A percentile compares a stretch with the other conserved stretches of the same genome.
phyloP scores from a whole-genome alignment of 2,329 filamentous ascomycete species.

The Ophiocordyceps camponoti-floridani region DNA sequence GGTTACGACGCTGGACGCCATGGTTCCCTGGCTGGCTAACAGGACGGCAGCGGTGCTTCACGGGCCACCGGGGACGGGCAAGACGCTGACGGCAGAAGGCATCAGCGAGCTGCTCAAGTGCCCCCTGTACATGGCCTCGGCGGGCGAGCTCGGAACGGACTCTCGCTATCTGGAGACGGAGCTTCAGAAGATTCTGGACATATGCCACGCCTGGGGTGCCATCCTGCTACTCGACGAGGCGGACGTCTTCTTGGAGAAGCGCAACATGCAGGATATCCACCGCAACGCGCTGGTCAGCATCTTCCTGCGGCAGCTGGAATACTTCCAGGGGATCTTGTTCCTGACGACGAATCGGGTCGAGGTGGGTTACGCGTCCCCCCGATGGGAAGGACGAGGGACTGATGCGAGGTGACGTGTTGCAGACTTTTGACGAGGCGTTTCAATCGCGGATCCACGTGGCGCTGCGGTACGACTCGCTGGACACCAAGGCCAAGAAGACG shows the following conservation, averaged over 20 bases:
- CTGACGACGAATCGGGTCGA: conserved; percentile 76
- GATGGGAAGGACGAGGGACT: neutral
- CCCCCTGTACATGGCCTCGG: conserved; percentile 68
- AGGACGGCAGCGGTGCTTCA: conserved; percentile 46
- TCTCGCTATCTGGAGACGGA: conserved; percentile 56
- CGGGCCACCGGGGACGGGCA: conserved; percentile 73
- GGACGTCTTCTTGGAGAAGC: conserved; percentile 69
- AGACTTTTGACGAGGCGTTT: conserved; percentile 82
- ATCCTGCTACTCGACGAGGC: conserved; percentile 75
- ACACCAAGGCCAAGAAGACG: conserved; percentile 51
- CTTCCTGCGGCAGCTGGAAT: conserved; percentile 73
- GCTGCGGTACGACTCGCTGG: conserved; percentile 61
- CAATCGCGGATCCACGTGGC: conserved; percentile 77
- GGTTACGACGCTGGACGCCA: neutral
- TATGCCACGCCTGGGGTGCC: conserved; percentile 73
- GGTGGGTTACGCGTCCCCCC: conserved; percentile 11
- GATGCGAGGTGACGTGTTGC: neutral
- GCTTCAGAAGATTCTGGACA: conserved; percentile 68
- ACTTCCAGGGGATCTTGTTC: conserved; percentile 83
- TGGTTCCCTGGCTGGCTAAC: neutral
- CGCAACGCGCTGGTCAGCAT: conserved; percentile 76
- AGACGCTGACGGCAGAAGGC: conserved; percentile 73
- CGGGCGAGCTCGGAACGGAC: conserved; percentile 68
- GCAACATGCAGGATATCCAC: conserved; percentile 67
- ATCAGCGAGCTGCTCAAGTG: conserved; percentile 70